A percentile compares a stretch with the other conserved stretches of the same genome.
Conservation (phyloP, 2,329 filamentous ascomycete genomes). For the Waltergamsia citrina region DNA sequence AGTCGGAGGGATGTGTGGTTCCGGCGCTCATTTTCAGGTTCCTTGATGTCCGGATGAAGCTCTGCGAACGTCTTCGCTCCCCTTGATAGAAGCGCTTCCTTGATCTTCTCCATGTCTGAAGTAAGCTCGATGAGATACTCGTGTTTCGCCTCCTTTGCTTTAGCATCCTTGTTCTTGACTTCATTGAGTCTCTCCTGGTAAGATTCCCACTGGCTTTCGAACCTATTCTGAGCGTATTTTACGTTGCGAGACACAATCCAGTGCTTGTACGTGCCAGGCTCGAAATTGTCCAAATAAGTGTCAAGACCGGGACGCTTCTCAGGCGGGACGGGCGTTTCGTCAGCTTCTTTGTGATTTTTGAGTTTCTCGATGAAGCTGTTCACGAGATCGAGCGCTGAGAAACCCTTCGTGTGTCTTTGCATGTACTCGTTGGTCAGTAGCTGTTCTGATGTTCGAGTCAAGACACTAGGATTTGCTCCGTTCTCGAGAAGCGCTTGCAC, state of each 20-base stretch:
- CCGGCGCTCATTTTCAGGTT: slow-evolving; percentile 6
- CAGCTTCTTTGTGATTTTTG: slow-evolving; percentile 30
- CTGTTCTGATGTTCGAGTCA: slow-evolving; percentile 31
- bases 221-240: slow-evolving; percentile 18
- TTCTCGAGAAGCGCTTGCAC: slow-evolving; percentile 49
- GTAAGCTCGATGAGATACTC: slow-evolving; percentile 42
- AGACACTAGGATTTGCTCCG: slow-evolving; percentile 56
- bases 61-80: slow-evolving; percentile 60
- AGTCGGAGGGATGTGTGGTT: neutral
- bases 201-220: slow-evolving; percentile 17
- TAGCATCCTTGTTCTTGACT: slow-evolving; percentile 5
- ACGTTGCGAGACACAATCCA: slow-evolving; percentile 38
- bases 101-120: slow-evolving; percentile 42
- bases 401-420: slow-evolving; percentile 24
- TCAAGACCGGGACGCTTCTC: slow-evolving; percentile 27
- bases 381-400: slow-evolving; percentile 53
- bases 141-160: slow-evolving; percentile 37
- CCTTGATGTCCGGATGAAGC: slow-evolving; percentile 44
- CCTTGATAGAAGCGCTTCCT: slow-evolving; percentile 41
- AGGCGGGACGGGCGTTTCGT: slow-evolving; percentile 9
- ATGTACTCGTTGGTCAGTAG: slow-evolving; percentile 21
- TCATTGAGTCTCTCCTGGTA: slow-evolving; percentile 15
- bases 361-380: slow-evolving; percentile 23
- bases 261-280: slow-evolving; percentile 49
- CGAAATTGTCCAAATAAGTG: slow-evolving; percentile 42